Conservation (phyloP, 305 asterid genomes). For the Ilex paraguariensis region DNA sequence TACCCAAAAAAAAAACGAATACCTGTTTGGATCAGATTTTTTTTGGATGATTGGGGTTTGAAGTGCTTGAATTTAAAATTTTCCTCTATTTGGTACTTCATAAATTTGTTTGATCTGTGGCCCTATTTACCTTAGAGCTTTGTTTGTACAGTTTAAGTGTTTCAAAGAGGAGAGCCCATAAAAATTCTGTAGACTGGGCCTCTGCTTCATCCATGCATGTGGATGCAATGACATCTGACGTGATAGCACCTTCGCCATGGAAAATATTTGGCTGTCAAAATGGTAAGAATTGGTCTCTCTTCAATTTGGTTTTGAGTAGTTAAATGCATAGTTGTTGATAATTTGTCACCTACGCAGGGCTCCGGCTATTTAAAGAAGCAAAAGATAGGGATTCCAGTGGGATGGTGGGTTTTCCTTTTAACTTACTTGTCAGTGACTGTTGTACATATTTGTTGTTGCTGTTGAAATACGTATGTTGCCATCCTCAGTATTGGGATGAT, state of each 20-base stretch:
- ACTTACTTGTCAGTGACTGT: slow-evolving; percentile 2
- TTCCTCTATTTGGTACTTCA: no score
- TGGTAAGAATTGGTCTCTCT: slow-evolving; percentile 30
- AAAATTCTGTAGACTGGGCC: slow-evolving; percentile 33
- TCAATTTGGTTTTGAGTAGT: no score
- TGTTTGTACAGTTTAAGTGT: slow-evolving; percentile 47
- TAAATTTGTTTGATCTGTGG: no score
- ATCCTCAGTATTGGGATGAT: slow-evolving; percentile 54
- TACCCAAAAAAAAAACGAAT: no score
- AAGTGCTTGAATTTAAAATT: no score
- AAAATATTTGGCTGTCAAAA: slow-evolving; percentile 85
- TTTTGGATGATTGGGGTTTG: background rate
- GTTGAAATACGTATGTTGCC: slow-evolving; percentile 2
- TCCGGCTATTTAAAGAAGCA: slow-evolving; percentile 87
- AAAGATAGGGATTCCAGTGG: slow-evolving; percentile 56
- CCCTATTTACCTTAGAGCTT: background rate
- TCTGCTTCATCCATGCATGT: slow-evolving; percentile 45
- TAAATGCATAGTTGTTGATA: slow-evolving; percentile 4
- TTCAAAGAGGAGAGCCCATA: slow-evolving; percentile 46
- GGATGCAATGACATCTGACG: slow-evolving; percentile 75
- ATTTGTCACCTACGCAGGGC: slow-evolving; percentile 37
- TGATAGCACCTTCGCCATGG: slow-evolving; percentile 90
- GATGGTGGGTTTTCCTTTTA: slow-evolving; percentile 34
- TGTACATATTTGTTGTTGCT: slow-evolving; percentile 2
- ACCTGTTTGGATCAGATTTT: background rate